phyloP scores from a whole-genome alignment of 108 stramenopile species.

The Cyclostephanos invisitatus region DNA sequence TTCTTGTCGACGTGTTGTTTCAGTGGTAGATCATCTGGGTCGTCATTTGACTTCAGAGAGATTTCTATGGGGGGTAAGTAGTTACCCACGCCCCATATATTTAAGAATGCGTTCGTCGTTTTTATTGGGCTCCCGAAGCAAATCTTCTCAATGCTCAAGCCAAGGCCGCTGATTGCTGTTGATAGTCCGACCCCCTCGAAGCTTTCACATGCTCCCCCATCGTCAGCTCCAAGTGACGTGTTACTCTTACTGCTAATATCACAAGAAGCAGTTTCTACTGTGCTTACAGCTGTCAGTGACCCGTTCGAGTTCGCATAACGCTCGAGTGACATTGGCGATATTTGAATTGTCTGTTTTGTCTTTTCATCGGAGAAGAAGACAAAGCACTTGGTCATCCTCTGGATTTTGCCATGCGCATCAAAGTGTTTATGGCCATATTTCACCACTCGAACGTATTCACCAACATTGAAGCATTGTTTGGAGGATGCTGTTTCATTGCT shows the following conservation, averaged over 20 bases:
- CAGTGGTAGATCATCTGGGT: not conserved
- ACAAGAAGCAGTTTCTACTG: not conserved
- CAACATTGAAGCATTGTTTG: not conserved
- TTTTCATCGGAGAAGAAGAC: constrained; percentile 4
- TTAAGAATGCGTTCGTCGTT: not conserved
- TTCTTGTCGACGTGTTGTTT: not conserved
- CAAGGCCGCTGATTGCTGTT: not conserved
- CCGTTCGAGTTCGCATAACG: not conserved
- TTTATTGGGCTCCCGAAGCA: not conserved
- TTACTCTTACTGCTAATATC: too few relatives aligned
- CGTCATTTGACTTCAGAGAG: not conserved
- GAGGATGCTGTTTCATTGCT: not conserved
- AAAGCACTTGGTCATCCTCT: constrained; percentile 1
- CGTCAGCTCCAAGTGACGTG: not conserved
- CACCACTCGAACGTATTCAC: constrained; percentile 6
- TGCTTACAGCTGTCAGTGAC: not conserved
- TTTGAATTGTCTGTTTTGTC: constrained; percentile 1
- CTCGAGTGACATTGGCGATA: not conserved
- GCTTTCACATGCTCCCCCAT: not conserved
- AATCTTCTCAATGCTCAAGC: constrained; percentile 1
- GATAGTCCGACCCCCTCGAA: not conserved
- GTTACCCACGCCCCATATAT: not conserved
- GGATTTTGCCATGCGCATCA: not conserved
- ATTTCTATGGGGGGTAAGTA: constrained; percentile 8
- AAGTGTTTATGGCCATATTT: not conserved